Conservation (phyloP, 2,329 filamentous ascomycete genomes). For the Fonsecaea pugnacius region DNA sequence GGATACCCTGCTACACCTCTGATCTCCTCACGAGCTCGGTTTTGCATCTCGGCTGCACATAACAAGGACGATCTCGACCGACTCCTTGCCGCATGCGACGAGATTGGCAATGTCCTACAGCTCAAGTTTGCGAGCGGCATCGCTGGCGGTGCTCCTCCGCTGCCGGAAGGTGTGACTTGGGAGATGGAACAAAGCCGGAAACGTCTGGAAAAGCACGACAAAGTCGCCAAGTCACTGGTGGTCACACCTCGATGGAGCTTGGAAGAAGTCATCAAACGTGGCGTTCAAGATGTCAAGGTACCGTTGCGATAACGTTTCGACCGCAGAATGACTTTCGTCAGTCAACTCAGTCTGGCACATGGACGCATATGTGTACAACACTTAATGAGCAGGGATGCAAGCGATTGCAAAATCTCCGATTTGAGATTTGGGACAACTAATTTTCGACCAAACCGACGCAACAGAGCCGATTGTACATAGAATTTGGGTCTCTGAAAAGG, state of each 20-base stretch:
- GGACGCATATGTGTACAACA: conserved; percentile 20
- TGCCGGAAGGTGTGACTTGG: conserved; percentile 71
- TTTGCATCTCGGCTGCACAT: conserved; percentile 94
- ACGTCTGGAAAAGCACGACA: conserved; percentile 55
- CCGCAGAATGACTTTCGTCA: not conserved
- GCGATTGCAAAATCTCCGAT: conserved; percentile 19
- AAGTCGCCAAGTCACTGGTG: conserved; percentile 47
- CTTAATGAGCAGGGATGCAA: conserved; percentile 21
- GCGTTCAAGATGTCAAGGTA: conserved; percentile 75
- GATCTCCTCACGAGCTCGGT: conserved; percentile 90
- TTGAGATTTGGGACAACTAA: conserved; percentile 16
- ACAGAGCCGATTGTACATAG: conserved; percentile 27
- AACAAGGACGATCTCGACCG: conserved; percentile 98
- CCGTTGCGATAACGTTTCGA: conserved; percentile 62
- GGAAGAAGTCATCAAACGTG: conserved; percentile 72
- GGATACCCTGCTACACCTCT: conserved; percentile 96
- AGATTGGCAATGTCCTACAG: conserved; percentile 88
- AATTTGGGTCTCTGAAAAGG: conserved; percentile 18
- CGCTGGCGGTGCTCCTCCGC: conserved; percentile 80
- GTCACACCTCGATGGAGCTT: conserved; percentile 77
- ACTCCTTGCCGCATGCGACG: conserved; percentile 81
- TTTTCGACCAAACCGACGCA: conserved; percentile 21
- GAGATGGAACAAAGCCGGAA: conserved; percentile 73
- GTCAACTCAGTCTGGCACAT: conserved; percentile 2
- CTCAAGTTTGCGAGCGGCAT: conserved; percentile 97